phyloP scores from a whole-genome alignment of 2,329 filamentous ascomycete genomes.

The Sclerotiophoma versabilis region DNA sequence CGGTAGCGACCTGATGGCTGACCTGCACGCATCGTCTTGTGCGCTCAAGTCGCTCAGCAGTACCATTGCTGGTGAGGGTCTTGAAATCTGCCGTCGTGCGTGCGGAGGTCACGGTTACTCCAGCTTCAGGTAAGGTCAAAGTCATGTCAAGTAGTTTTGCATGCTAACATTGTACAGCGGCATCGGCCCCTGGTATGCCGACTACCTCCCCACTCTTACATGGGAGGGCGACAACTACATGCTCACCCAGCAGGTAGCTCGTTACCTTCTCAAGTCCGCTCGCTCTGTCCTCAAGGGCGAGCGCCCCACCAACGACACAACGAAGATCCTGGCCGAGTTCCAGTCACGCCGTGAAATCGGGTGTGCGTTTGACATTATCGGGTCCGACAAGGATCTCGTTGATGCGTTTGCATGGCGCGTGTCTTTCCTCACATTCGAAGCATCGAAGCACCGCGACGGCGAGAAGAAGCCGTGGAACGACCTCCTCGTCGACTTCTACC shows the following conservation, averaged over 20 bases:
- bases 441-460: conserved; percentile 74
- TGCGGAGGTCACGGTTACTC: conserved; percentile 81
- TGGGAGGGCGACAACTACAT: conserved; percentile 86
- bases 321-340: conserved; percentile 70
- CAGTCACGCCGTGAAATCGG: conserved; percentile 71
- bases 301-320: conserved; percentile 71
- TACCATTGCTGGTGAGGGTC: conserved; percentile 74
- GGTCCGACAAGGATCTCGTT: conserved; percentile 73
- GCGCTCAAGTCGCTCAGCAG: conserved; percentile 77
- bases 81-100: conserved; percentile 76
- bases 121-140: conserved; percentile 61
- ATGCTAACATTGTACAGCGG: conserved; percentile 54
- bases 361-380: conserved; percentile 77
- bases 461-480: conserved; percentile 80
- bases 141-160: neutral
- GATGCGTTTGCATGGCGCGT: conserved; percentile 78
- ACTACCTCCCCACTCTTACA: conserved; percentile 74
- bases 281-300: conserved; percentile 72
- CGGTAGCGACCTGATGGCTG: conserved; percentile 72
- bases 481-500: conserved; percentile 79
- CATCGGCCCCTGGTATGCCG: conserved; percentile 77
- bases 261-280: conserved; percentile 78
- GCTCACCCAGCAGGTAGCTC: conserved; percentile 79
- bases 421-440: conserved; percentile 77
- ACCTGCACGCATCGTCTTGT: conserved; percentile 78